A percentile compares a stretch with the other conserved stretches of the same genome.
phyloP scores from a whole-genome alignment of 441 rosid species.

The Populus hybrid region DNA sequence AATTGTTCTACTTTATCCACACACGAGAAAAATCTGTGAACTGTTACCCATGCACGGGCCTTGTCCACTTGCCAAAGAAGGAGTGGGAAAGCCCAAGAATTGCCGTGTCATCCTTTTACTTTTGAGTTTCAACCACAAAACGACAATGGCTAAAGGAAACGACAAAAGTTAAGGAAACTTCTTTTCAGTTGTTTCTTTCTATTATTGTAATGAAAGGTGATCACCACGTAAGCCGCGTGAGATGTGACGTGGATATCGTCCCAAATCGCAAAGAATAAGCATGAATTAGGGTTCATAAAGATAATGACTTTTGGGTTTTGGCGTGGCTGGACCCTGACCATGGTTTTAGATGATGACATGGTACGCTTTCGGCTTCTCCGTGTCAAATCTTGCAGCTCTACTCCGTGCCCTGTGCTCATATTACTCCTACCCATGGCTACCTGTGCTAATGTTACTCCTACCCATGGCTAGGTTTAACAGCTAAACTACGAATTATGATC shows the following conservation, averaged over 20 bases:
- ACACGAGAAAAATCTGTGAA: not conserved
- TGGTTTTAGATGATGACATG: not conserved
- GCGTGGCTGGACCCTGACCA: slow-evolving; percentile 2
- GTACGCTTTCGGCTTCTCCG: slow-evolving; percentile 26
- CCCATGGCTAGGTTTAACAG: too few relatives aligned
- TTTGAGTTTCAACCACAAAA: not conserved
- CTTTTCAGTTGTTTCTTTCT: not conserved
- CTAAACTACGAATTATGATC: too few relatives aligned
- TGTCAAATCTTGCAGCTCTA: not conserved
- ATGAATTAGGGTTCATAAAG: not conserved
- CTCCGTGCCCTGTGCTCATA: not conserved
- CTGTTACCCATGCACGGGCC: slow-evolving; percentile 32
- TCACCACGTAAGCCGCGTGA: slow-evolving; percentile 33
- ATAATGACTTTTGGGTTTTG: not conserved
- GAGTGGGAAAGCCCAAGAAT: slow-evolving; percentile 13
- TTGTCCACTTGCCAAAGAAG: slow-evolving; percentile 13
- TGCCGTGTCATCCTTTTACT: not conserved
- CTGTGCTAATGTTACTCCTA: too few relatives aligned
- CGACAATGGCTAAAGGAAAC: not conserved
- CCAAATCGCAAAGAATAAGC: not conserved
- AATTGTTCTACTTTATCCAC: not conserved
- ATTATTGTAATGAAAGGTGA: not conserved
- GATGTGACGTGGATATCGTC: slow-evolving; percentile 16
- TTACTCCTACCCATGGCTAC: too few relatives aligned
- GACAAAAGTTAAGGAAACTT: slow-evolving; percentile 8